Evolutionary conservation across 306 rosid genomes (phyloP).

Genomic region (Rubus idaeus): DNA sequence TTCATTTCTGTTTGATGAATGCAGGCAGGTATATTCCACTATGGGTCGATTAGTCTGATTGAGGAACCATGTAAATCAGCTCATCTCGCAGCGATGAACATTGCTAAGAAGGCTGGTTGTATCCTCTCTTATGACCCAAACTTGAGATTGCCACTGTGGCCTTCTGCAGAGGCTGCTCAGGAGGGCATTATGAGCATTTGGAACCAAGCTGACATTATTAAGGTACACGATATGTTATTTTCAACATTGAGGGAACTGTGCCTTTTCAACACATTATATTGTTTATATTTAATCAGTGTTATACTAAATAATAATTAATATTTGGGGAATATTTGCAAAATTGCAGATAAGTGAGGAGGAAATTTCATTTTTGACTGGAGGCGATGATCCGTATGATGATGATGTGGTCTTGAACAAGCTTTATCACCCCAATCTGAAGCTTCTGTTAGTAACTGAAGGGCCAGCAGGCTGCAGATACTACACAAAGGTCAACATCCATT

Average conservation of each 20-base stretch:
- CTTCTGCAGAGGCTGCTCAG: constrained; percentile 65
- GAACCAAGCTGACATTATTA: constrained; percentile 70
- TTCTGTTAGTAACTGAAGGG: constrained; percentile 63
- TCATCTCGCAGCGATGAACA: constrained; percentile 70
- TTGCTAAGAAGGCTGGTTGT: constrained; percentile 61
- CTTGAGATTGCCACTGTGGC: constrained; percentile 83
- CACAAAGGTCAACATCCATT: constrained; percentile 44
- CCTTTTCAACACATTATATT: background rate
- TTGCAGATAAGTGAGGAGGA: constrained; percentile 58
- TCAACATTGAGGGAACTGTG: too few species aligned
- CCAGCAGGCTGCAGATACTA: constrained; percentile 63
- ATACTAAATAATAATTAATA: constrained; percentile 8
- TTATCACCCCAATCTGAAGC: constrained; percentile 52
- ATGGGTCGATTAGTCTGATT: constrained; percentile 88
- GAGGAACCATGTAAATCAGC: constrained; percentile 75
- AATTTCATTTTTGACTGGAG: constrained; percentile 47
- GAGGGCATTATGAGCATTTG: constrained; percentile 73
- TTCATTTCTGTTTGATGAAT: constrained; percentile 20
- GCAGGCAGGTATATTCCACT: constrained; percentile 77
- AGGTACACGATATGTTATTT: constrained; percentile 40
- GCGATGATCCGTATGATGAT: constrained; percentile 59
- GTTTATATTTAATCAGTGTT: background rate
- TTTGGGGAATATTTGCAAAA: constrained; percentile 2
- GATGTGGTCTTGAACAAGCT: constrained; percentile 53
- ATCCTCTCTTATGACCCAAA: constrained; percentile 85